Evolutionary conservation across 495 filamentous ascomycete genomes (phyloP).

Genomic region (Penicillium tannophilum): DNA sequence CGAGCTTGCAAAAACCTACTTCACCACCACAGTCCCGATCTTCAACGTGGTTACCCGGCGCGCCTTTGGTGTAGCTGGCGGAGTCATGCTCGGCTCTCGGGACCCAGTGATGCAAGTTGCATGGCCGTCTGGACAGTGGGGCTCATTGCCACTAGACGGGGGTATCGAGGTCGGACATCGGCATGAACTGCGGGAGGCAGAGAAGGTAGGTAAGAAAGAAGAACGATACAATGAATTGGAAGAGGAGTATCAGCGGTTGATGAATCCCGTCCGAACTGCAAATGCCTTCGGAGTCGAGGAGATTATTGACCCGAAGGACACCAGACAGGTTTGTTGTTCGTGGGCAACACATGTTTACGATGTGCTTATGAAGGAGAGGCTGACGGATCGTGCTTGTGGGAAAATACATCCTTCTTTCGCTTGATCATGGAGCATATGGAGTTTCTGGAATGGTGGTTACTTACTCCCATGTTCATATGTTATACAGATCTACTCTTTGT

Average conservation of each 20-base stretch:
- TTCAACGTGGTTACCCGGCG: constrained; percentile 61
- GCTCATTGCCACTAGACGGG: constrained; percentile 59
- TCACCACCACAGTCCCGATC: constrained; percentile 58
- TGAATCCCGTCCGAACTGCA: constrained; percentile 65
- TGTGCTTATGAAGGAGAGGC: constrained; percentile 45
- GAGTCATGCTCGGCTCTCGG: constrained; percentile 61
- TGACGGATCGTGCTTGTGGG: constrained; percentile 53
- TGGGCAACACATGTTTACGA: constrained; percentile 60
- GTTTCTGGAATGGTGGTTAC: background rate
- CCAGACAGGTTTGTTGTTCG: constrained; percentile 51
- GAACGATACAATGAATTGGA: constrained; percentile 56
- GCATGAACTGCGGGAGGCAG: constrained; percentile 57
- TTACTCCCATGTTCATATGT: no score
- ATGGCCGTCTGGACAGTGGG: constrained; percentile 65
- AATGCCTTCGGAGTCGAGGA: constrained; percentile 67
- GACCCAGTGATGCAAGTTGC: constrained; percentile 61
- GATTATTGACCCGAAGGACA: constrained; percentile 63
- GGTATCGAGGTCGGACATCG: constrained; percentile 65
- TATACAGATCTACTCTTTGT: no score
- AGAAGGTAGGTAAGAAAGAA: constrained; percentile 49
- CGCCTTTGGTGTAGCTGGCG: constrained; percentile 62
- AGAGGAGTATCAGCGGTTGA: constrained; percentile 58
- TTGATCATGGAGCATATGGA: constrained; percentile 13
- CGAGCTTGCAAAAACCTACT: constrained; percentile 60
- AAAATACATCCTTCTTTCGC: constrained; percentile 54